phyloP scores from a whole-genome alignment of 2,329 filamentous ascomycete species.

The Biscogniauxia marginata region DNA sequence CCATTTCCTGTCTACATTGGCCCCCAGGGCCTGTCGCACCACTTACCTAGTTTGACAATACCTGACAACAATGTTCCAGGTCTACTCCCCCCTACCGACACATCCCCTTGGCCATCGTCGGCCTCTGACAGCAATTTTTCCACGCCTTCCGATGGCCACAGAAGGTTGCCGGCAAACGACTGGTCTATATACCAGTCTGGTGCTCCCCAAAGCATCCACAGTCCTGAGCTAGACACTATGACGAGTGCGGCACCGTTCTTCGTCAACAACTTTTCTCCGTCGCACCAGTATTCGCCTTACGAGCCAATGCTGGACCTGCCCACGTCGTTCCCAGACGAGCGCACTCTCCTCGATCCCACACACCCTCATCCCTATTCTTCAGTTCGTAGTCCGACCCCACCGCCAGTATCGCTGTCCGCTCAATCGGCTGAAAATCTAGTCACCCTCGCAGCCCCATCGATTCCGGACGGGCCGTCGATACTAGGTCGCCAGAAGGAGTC shows the following conservation, averaged over 20 bases:
- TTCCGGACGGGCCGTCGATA: conserved; percentile 38
- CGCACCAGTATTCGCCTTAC: conserved; percentile 33
- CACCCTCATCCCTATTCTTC: conserved; percentile 39
- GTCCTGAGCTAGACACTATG: conserved; percentile 28
- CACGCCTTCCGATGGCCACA: conserved; percentile 40
- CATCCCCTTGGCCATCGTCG: conserved; percentile 43
- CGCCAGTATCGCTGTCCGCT: conserved; percentile 41
- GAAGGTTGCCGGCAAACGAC: conserved; percentile 27
- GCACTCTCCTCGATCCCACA: conserved; percentile 30
- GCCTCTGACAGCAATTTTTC: conserved; percentile 49
- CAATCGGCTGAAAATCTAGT: conserved; percentile 50
- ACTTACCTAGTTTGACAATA: conserved; percentile 31
- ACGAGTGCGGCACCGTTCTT: conserved; percentile 29
- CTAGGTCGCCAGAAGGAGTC: conserved; percentile 41
- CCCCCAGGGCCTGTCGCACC: conserved; percentile 23
- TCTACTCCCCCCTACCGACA: conserved; percentile 34
- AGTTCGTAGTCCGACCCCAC: conserved; percentile 51
- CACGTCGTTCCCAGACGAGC: conserved; percentile 38
- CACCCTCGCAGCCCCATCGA: conserved; percentile 40
- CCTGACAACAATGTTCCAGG: conserved; percentile 33
- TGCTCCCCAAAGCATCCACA: conserved; percentile 18
- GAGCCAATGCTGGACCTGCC: conserved; percentile 35
- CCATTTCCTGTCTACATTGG: conserved; percentile 26
- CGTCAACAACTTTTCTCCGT: conserved; percentile 24
- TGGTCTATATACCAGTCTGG: conserved; percentile 20